Base-by-base conservation (phyloP, 257 asterid species). In the Salvia hispanica region DNA sequence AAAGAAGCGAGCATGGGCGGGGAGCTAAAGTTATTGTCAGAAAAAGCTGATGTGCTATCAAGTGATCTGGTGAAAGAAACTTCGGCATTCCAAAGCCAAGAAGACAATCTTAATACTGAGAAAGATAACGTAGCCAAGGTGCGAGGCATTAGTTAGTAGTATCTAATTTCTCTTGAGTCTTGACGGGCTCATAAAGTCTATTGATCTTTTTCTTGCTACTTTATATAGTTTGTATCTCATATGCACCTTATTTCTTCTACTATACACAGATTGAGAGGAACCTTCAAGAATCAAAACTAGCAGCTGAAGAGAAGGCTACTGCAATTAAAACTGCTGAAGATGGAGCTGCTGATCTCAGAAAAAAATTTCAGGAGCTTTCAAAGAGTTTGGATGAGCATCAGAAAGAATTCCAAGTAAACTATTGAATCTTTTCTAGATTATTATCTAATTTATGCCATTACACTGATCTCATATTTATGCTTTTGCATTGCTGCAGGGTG, bases 1-100 rank as follows among this genome's bases (percentile, higher is more conserved):
- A 94, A 84, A 76, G 96, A 91, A 52, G 93, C 84, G 60, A 87
- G 89, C 70, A 82, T 94, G 88, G 96, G 95, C 13, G 97, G 99
- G 48, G 97, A 94, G 81, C 71, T 94, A 42, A 94, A 91, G 75
- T 28, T 77, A 69, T 79, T 94, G 70, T 85, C 99, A 11, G 95
- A 91, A 10, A 83, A 77, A 77, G 88, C 84, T 55, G 99, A 93
- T 74, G 83, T 76, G 57, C 91, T 93, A 72, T 88, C 97, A 56
- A 81, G 81, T 57, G 86, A 84, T 73, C 82, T 90, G 76, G 97
- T 90, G 79, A 85, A 78, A 73, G 97, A 88, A 81, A 69, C 89
- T 74, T 80, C 99, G 4, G 81, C 81, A 52, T 67, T 88, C 44
- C 86, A 81, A 81, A 91, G 84, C 79, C 84, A 81, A 72, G 85